Percentiles rank a stretch among this genome's conserved stretches.
Evolutionary conservation across 768 basidiomycete species (phyloP).

Genomic region (Sutorius australiensis): DNA sequence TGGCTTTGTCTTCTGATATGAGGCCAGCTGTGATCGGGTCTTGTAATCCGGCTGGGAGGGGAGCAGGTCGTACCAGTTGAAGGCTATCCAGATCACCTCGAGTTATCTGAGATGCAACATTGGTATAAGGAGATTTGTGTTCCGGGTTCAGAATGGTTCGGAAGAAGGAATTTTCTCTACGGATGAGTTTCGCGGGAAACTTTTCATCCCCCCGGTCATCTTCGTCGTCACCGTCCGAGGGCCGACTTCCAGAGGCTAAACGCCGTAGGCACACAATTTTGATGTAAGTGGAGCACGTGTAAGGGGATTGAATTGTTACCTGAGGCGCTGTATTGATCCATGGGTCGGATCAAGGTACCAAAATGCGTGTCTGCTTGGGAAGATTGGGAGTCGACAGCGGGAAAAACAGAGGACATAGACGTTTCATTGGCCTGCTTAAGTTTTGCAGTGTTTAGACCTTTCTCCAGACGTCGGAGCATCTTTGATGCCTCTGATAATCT

Average conservation of each 20-base stretch:
- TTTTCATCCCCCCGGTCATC: constrained; percentile 66
- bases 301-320: constrained; percentile 14
- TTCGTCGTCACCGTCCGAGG: constrained; percentile 51
- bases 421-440: constrained; percentile 52
- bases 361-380: constrained; percentile 27
- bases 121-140: constrained; percentile 38
- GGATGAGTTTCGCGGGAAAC: constrained; percentile 73
- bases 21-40: constrained; percentile 75
- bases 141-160: constrained; percentile 78
- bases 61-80: constrained; percentile 32
- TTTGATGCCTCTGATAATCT: constrained; percentile 88
- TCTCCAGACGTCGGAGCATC: constrained; percentile 83
- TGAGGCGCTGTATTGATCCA: constrained; percentile 29
- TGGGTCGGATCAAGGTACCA: constrained; percentile 27
- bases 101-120: constrained; percentile 27
- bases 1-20: constrained; percentile 65
- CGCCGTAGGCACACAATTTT: constrained; percentile 2
- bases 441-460: constrained; percentile 73
- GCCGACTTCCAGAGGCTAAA: constrained; percentile 23
- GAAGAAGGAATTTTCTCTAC: constrained; percentile 78
- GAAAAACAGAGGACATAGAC: constrained; percentile 31
- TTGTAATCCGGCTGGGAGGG: constrained; percentile 39
- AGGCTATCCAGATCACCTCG: constrained; percentile 37
- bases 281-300: constrained; percentile 3
- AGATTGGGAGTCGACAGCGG: constrained; percentile 30